Percentiles rank a stretch among this genome's conserved stretches.
Conservation (phyloP, 2,329 filamentous ascomycete genomes). For the Epichloe uncinata region DNA sequence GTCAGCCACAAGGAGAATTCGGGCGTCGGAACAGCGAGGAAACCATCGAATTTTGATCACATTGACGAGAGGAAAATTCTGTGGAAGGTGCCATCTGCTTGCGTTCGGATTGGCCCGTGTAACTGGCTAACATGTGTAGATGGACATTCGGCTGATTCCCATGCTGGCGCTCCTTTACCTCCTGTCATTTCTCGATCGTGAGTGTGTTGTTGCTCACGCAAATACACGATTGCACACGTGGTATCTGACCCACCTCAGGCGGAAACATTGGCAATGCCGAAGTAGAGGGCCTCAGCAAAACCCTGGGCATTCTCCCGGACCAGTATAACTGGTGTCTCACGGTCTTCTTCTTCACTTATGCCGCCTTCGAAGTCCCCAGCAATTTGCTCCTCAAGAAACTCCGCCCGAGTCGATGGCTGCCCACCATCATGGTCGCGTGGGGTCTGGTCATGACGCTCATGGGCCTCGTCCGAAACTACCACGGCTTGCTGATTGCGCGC, state of each 20-base stretch:
- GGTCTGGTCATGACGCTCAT: constrained; percentile 36
- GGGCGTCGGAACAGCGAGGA: not conserved
- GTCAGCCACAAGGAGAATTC: not conserved
- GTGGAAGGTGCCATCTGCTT: constrained; percentile 30
- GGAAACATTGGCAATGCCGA: constrained; percentile 57
- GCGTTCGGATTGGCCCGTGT: not conserved
- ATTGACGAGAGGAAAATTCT: constrained; percentile 41
- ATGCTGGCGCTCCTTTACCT: constrained; percentile 56
- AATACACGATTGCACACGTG: not conserved
- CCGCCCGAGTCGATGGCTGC: constrained; percentile 61
- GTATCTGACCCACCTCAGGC: constrained; percentile 15
- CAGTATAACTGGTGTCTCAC: constrained; percentile 59
- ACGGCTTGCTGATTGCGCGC: constrained; percentile 33
- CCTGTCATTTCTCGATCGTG: constrained; percentile 53
- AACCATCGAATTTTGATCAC: not conserved
- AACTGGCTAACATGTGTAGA: constrained; percentile 17
- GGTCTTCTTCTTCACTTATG: constrained; percentile 70
- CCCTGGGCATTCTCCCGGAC: constrained; percentile 42
- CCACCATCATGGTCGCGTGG: constrained; percentile 59
- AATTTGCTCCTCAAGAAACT: constrained; percentile 66
- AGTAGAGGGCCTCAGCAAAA: constrained; percentile 42
- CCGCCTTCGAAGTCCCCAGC: constrained; percentile 62
- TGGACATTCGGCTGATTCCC: constrained; percentile 40
- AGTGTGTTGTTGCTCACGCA: constrained; percentile 9
- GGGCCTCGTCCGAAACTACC: constrained; percentile 36